A percentile compares a stretch with the other conserved stretches of the same genome.
Evolutionary conservation across 345 rosid species (phyloP).

Genomic region (Salix dunnii): DNA sequence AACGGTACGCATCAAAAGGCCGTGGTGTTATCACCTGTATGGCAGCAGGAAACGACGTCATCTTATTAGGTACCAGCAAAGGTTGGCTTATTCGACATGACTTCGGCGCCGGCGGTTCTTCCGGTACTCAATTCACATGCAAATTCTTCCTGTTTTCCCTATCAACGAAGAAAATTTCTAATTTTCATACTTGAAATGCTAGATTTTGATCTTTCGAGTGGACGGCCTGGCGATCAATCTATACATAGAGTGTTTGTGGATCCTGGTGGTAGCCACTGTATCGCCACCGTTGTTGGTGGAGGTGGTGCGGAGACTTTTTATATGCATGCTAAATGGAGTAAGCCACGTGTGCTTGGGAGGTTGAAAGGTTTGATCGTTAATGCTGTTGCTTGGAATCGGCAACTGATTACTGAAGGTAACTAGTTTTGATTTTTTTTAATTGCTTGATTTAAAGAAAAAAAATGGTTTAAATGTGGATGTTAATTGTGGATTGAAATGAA

Average conservation of each 20-base stretch:
- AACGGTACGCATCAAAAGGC: slow-evolving; percentile 84
- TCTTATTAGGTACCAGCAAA: slow-evolving; percentile 82
- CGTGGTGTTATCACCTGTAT: slow-evolving; percentile 84
- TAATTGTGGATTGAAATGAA: background rate
- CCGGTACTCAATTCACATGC: slow-evolving; percentile 36
- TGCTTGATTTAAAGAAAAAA: background rate
- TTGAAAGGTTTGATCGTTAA: slow-evolving; percentile 84
- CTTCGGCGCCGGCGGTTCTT: slow-evolving; percentile 76
- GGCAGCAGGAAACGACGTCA: slow-evolving; percentile 98
- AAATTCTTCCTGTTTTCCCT: too few relatives aligned
- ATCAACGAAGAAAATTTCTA: background rate
- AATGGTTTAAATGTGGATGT: background rate
- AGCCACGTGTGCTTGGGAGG: slow-evolving; percentile 72
- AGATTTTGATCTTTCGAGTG: slow-evolving; percentile 89
- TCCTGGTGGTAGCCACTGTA: slow-evolving; percentile 96
- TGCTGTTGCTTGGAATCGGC: slow-evolving; percentile 93
- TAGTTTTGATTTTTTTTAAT: background rate
- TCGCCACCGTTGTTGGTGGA: slow-evolving; percentile 70
- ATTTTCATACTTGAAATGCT: background rate
- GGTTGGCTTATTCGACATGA: slow-evolving; percentile 95
- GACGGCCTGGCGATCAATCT: slow-evolving; percentile 85
- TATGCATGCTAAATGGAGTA: slow-evolving; percentile 90
- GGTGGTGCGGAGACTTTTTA: slow-evolving; percentile 91
- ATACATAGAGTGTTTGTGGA: slow-evolving; percentile 89
- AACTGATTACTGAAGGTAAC: slow-evolving; percentile 89